Conservation (phyloP, 495 filamentous ascomycete genomes). For the Elasticomyces elasticus region DNA sequence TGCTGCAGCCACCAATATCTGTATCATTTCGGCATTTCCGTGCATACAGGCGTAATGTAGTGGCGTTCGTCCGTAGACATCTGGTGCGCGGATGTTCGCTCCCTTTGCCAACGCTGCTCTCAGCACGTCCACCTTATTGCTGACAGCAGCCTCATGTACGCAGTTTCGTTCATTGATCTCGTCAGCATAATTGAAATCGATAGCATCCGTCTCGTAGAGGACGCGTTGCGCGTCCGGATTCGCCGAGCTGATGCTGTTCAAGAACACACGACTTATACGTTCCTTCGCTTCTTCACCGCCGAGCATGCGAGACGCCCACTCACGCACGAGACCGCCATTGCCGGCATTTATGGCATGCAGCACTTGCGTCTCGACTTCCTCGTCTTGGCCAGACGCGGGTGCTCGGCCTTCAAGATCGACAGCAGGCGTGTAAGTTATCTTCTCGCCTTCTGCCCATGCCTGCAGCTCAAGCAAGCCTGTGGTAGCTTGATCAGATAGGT, state of each 20-base stretch:
- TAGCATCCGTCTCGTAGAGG: constrained; percentile 66
- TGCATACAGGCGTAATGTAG: constrained; percentile 96
- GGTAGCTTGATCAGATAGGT: constrained; percentile 90
- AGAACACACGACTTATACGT: constrained; percentile 75
- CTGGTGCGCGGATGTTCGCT: constrained; percentile 66
- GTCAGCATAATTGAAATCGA: constrained; percentile 81
- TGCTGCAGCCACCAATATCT: constrained; percentile 50
- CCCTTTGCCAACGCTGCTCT: constrained; percentile 56
- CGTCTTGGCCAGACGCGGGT: constrained; percentile 50
- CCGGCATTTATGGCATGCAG: constrained; percentile 73
- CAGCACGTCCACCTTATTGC: constrained; percentile 68
- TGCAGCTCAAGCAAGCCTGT: constrained; percentile 85
- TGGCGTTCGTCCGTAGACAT: constrained; percentile 90
- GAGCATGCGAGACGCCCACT: constrained; percentile 51
- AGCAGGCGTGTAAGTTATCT: constrained; percentile 55
- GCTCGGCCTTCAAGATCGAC: constrained; percentile 17
- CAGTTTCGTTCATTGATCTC: constrained; percentile 97
- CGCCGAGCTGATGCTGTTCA: constrained; percentile 78
- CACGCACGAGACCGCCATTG: constrained; percentile 51
- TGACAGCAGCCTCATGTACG: constrained; percentile 88
- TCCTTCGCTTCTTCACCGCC: constrained; percentile 51
- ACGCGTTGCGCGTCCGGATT: constrained; percentile 64
- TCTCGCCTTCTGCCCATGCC: constrained; percentile 93
- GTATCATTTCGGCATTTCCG: constrained; percentile 76
- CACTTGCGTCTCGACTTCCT: constrained; percentile 79